Conservation (phyloP, 352 stramenopile genomes). For the Globisporangium paroecandrum region DNA sequence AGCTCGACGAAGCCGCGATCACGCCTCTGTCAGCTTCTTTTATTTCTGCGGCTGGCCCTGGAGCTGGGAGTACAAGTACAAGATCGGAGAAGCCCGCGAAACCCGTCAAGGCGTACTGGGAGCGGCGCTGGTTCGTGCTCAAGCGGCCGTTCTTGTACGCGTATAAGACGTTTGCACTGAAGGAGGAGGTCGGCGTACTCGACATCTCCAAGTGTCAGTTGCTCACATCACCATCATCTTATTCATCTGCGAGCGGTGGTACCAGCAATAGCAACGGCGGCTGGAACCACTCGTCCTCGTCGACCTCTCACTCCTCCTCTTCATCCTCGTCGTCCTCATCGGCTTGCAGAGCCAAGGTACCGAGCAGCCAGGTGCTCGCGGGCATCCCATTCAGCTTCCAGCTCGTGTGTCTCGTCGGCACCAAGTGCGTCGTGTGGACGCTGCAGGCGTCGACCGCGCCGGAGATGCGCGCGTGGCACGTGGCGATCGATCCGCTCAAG, state of each 20-base stretch:
- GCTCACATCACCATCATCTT: slow-evolving; percentile 34
- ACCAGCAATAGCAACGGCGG: not conserved
- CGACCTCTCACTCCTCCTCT: slow-evolving; percentile 1
- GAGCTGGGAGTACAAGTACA: not conserved
- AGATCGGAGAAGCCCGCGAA: slow-evolving; percentile 5
- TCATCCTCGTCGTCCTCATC: slow-evolving; percentile 6
- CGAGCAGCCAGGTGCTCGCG: not conserved
- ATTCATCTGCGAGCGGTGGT: not conserved
- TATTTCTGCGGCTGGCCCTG: slow-evolving; percentile 2
- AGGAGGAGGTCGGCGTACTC: slow-evolving; percentile 65
- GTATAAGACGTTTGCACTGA: slow-evolving; percentile 66
- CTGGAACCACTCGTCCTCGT: slow-evolving; percentile 4
- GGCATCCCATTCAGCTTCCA: slow-evolving; percentile 68
- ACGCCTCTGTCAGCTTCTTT: slow-evolving; percentile 6
- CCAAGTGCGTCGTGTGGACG: slow-evolving; percentile 67
- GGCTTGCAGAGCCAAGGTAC: not conserved
- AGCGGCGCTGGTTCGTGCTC: slow-evolving; percentile 79
- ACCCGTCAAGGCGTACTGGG: slow-evolving; percentile 29
- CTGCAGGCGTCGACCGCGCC: slow-evolving; percentile 63
- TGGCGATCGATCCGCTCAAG: slow-evolving; percentile 68
- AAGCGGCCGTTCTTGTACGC: slow-evolving; percentile 74
- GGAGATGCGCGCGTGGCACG: slow-evolving; percentile 69
- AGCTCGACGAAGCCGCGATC: slow-evolving; percentile 47
- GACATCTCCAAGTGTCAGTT: slow-evolving; percentile 69
- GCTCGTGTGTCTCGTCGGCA: slow-evolving; percentile 43